Evolutionary conservation across 768 basidiomycete genomes (phyloP), one percentile per base, ranked within the genome.

Genomic region (Trametes cingulata): DNA sequence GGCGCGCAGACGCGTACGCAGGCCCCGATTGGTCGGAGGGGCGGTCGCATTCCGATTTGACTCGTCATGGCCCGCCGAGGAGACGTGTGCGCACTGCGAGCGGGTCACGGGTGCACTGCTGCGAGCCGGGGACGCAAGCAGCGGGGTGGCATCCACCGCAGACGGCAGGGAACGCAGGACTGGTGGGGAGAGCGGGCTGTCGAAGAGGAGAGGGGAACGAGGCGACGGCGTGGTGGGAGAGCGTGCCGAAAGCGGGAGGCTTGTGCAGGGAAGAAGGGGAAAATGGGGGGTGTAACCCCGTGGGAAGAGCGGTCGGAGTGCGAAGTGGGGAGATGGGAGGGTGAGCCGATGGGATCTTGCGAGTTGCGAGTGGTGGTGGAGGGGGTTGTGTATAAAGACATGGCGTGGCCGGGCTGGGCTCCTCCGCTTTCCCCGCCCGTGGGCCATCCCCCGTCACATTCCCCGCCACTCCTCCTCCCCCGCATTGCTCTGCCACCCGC

Each of bases 211-310:
- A 33, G 24, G 24, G 47, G 46, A 61, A 61, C 60, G 60, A 43
- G 60, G 60, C 22, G n/a, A 39, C 36, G 60, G 60, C 60, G 60
- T 61, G 60, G 60, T n/a, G 33, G 42, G 60, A 52, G 49, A 61
- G 54, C 9, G 41, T 29, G 54, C 60, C 54, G 15, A 25, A 49
- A 52, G 25, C 12, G 53, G 59, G 19, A 41, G 52, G 52, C 22
- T 19, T 15, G 52, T 12, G 33, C 6, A 33, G 29, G 29, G n/a
- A n/a, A n/a, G n/a, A n/a, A n/a, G n/a, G n/a, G 13, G 39, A 20
- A 24, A 51, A 49, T n/a, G 19, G 20, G 22, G 22, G 20, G 39
- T 36, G n/a, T 40, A 54, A 43, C 29, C 41, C 41, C 47, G 40
- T 42, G 59, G 59, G 52, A n/a, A 24, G 19, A 33, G 53, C 35